Evolutionary conservation across 2,329 filamentous ascomycete species (phyloP), one percentile per base, ranked within the genome.

Genomic region (Alternaria rosae): DNA sequence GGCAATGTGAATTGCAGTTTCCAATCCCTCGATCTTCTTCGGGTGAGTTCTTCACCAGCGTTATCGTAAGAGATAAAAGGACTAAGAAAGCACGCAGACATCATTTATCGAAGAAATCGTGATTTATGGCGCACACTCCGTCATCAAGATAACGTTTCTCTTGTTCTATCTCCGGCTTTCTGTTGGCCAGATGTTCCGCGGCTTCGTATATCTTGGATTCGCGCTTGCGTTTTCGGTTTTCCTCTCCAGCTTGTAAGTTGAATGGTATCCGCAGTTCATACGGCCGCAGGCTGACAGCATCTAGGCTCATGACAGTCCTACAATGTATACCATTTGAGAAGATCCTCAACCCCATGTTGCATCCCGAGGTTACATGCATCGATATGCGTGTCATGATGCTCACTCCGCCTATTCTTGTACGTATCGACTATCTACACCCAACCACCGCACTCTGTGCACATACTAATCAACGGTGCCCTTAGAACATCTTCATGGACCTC

Each of bases 401-500:
- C n/a, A 47, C 30, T 12, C 57, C 57, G 5, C 54, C 52, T 28
- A 23, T 56, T 4, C 44, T 56, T 13, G 52, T 60, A 51, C 10
- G 57, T 42, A 30, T 15, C 20, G 15, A 10, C 10, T 32, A 13
- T 15, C n/a, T 10, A 3, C 15, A 32, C 26, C 1, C 17, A 20
- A 3, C 17, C 42, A 23, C 12, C 21, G 3, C 43, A 8, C 15
- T 54, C 8, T 20, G n/a, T 21, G 7, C 3, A 3, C 12, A 44
- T 35, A 32, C 41, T 54, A 3, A 54, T 17, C 9, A 0, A 0
- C 11, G 17, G 20, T 10, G 35, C n/a, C 1, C 12, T 5, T 17
- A 60, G 57, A 56, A 60, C 25, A 56, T 60, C 8, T 11, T 60
- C 7, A 54, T 56, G 15, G 57, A 60, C 44, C 26, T 60, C 26